A percentile compares a stretch with the other conserved stretches of the same genome.
phyloP scores from a whole-genome alignment of 73 alveolate genomes.

The Stentor coeruleus region DNA sequence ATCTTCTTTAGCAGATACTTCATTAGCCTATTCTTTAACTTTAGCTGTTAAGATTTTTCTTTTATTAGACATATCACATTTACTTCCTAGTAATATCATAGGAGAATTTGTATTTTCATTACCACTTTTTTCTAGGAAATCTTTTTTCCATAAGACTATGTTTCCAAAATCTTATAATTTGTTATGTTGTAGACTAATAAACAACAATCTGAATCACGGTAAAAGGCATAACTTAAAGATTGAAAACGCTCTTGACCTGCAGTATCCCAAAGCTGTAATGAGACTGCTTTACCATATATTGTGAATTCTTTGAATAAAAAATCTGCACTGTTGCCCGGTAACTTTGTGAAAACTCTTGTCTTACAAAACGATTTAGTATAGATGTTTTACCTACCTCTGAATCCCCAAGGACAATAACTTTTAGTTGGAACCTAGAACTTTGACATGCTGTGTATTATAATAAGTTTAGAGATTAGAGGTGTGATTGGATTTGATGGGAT shows the following conservation, averaged over 20 bases:
- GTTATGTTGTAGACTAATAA: conserved; percentile 63
- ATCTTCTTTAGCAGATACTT: conserved; percentile 84
- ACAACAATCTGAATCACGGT: conserved; percentile 55
- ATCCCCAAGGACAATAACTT: neutral
- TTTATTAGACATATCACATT: conserved; percentile 43
- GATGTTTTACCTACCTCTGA: neutral
- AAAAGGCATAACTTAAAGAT: conserved; percentile 46
- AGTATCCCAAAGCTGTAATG: conserved; percentile 35
- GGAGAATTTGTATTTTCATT: conserved; percentile 55
- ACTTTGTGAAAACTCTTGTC: neutral
- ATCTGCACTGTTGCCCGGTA: neutral
- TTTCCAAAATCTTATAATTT: conserved; percentile 45
- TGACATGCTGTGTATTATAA: no score
- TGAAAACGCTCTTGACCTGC: conserved; percentile 64
- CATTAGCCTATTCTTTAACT: no score
- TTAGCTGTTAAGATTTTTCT: no score
- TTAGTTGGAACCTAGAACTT: no score
- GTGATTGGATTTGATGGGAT: no score
- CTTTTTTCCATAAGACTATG: conserved; percentile 50
- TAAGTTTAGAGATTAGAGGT: no score
- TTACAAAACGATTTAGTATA: neutral
- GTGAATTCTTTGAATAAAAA: neutral
- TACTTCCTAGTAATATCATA: conserved; percentile 64
- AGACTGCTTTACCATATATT: neutral
- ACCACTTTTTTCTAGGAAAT: conserved; percentile 37